Evolutionary conservation across 73 alveolate species (phyloP), one percentile per base, ranked within the genome.

Genomic region (Breviolum minutum): DNA sequence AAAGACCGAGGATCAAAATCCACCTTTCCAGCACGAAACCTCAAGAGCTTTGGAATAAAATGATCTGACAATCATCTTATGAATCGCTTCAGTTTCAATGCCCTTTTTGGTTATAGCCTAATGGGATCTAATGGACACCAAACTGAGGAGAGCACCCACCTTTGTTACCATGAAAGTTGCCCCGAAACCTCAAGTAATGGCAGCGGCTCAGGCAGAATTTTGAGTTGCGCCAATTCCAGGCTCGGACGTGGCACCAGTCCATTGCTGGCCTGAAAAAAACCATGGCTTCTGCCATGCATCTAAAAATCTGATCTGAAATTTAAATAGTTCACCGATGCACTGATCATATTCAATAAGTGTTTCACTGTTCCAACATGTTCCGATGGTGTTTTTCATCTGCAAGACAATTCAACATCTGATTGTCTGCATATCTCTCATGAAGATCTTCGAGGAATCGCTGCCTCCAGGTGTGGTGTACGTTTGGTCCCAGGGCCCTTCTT

Each of bases 11-110:
- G 96, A 27, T 89, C 96, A 62, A 89, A 89, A 32, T 70, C 82
- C 86, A 89, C 96, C 74, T 89, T 76, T 62, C 96, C 63, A 22
- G 79, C 96, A 12, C 74, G 96, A 24, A 89, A 89, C 96, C 96
- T 89, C 40, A 17, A 27, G 63, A 69, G 5, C 79, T 16, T 40
- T 40, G 66, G 12, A 71, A 20, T 20, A n/a, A 12, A 71, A 30
- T 17, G 30, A 20, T 30, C 81, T 20, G 29, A 30, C 30, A 71
- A 12, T 40, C 54, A 40, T 40, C 54, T 40, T 40, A 40, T 40
- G 54, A 40, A 40, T 40, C 54, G 54, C 3, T 40, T 40, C 54
- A 40, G 5, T 40, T 40, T 40, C 54, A 40, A n/a, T n/a, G n/a
- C n/a, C n/a, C 54, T 40, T 40, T 40, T 40, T 40, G 54, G 54